Evolutionary conservation across 2,329 filamentous ascomycete species (phyloP), one percentile per base, ranked within the genome.

Genomic region (Saccharata proteae): DNA sequence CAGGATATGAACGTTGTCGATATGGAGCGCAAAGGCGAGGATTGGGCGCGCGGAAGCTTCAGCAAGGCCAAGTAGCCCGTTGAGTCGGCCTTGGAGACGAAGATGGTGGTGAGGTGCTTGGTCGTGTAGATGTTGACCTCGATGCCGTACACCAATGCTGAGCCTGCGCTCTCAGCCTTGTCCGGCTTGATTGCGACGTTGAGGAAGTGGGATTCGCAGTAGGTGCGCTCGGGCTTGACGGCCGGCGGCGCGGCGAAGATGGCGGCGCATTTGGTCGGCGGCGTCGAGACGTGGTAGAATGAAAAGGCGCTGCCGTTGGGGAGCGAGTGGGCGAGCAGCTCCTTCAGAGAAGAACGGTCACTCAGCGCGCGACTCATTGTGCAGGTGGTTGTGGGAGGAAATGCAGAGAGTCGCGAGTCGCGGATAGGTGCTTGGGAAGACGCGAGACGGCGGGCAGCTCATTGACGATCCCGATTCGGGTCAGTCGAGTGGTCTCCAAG

Each of bases 21-120:
- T 26, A 92, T 69, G 18, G 74, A 66, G 39, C 80, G 74, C 29
- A 93, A 69, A 0, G 84, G 84, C 3, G 82, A 90, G 16, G 41
- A 40, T 27, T 48, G 47, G 13, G 47, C 43, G 11, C 48, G 44
- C 23, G 49, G 70, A 0, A 81, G 61, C 12, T 70, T 60, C 20
- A 86, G 61, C 2, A 79, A 64, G 42, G 76, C 65, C 7, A 94
- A 61, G 50, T 84, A 92, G 15, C 92, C 90, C 0, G 88, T 94
- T 7, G 90, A 94, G 59, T 98, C 90, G 29, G 90, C 90, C 57
- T 98, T 98, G 40, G 86, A 88, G 15, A 98, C 79, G 52, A 98
- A 98, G 32, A 96, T 69, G 4, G 82, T 94, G 2, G 80, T 93
- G 15, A 84, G 71, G 44, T 72, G 70, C 26, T 72, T 70, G 0